Base-by-base conservation (phyloP, 192 early-diverging fungal species). In the Funneliformis mosseae region DNA sequence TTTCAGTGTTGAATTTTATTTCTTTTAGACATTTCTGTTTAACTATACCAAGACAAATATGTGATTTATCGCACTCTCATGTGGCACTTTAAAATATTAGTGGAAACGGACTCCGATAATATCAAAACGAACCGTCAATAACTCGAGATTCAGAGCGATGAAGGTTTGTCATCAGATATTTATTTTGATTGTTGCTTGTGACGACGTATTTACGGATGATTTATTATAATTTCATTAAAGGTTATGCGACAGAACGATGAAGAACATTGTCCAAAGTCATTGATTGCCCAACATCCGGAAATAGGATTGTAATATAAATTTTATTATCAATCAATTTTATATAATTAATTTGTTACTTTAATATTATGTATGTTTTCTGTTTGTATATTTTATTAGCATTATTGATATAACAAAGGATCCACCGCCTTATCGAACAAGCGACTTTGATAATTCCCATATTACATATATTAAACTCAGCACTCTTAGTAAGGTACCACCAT, bases 241-340 rank as follows among this genome's bases (percentile, higher is more conserved):
- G 83, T 87, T 23, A 87, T 90, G 83, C 88, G 89, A 11, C 89
- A 90, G 76, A 88, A 83, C 8, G 89, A 90, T 59, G 75, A 83
- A n/a, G 82, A 84, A 33, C 89, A 90, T 60, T 87, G 80, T 46
- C 89, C 89, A 4, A 81, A 84, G 14, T 83, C 84, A 0, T 88
- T 90, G 48, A 67, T 90, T 27, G 89, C 89, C 2, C 81, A 81
- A 28, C 83, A 86, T 59, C 89, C 88, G 2, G 89, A 90, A 77
- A 87, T 88, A 83, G 38, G 67, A 42, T 43, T 73, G 55, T 60
- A 39, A 25, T 14, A 41, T 7, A 27, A 18, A 12, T 4, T 28
- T 38, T 73, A 11, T 38, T 46, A n/a, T 23, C 16, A 48, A n/a
- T 23, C 18, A 27, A 33, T 33, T 33, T 11, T 72, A 23, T 14